Base-by-base conservation (phyloP, 306 rosid species). In the Canavalia ensiformis region DNA sequence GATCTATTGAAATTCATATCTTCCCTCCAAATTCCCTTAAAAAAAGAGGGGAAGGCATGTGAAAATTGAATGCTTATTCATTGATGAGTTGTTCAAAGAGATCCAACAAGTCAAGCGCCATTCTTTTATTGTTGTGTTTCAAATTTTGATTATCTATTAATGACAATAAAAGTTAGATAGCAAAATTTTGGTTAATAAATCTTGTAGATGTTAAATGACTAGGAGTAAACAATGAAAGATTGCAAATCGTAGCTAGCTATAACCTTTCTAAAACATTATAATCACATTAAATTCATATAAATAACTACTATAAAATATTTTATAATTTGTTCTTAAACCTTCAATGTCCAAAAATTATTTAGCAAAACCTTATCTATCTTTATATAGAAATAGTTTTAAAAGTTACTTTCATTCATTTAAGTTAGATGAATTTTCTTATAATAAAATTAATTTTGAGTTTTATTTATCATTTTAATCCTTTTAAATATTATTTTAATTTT, bases 131-230 rank as follows among this genome's bases (percentile, higher is more conserved):
- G 47, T 37, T 64, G 29, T 64, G 5, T 33, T 60, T 63, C 41
- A 11, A 5, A 63, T 5, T 63, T 63, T 63, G 0, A 63, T 63
- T 11, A 62, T 62, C 28, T 33, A 62, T 11, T 5, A 64, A 37
- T 64, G 69, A 1, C 30, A 35, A 64, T 45, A 12, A 37, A 64
- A n/a, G 47, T 12, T 64, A 10, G 30, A 37, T 62, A 34, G 45
- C 68, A 35, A 62, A 35, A 13, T 35, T 5, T 33, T 60, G 45
- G 68, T 62, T 62, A 37, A 46, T 60, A 33, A 62, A 62, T 58
- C 31, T 9, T 8, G 4, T 2, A 50, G 11, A 10, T 50, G 18
- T 50, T 8, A 50, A 50, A 50, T 50, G 18, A 11, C 18, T n/a
- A n/a, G 30, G 59, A 54, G 31, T 54, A 54, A 18, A 54, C 4